Evolutionary conservation across 768 basidiomycete species (phyloP).

Genomic region (Tulasnella sp.): DNA sequence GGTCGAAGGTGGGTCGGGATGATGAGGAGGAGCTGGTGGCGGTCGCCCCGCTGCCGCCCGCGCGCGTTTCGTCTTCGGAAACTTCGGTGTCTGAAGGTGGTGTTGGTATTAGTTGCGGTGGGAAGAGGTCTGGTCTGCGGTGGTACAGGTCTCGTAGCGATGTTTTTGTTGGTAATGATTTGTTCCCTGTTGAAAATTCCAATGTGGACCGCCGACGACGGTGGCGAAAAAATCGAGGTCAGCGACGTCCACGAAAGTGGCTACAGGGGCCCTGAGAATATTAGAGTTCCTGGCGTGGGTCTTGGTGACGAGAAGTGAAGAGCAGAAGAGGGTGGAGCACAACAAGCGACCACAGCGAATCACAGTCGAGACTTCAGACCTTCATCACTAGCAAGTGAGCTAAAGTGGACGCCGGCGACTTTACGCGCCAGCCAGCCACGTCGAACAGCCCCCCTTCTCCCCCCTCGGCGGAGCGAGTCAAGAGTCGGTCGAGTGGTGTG

Average conservation of each 20-base stretch:
- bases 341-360: slow-evolving; percentile 2
- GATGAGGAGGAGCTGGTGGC: neutral
- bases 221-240: neutral
- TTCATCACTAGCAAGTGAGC: neutral
- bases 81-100: neutral
- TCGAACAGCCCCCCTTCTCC: neutral
- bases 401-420: neutral
- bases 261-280: neutral
- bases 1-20: neutral
- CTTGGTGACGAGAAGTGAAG: slow-evolving; percentile 5
- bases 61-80: neutral
- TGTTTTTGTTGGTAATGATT: neutral
- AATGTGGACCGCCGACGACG: neutral
- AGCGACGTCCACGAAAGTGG: neutral
- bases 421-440: neutral
- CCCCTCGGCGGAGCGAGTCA: neutral
- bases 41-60: neutral
- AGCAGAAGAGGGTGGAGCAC: neutral
- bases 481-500: neutral
- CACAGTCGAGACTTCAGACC: neutral
- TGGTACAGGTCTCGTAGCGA: neutral
- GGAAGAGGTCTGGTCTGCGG: neutral
- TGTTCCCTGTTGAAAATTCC: neutral
- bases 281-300: slow-evolving; percentile 2
- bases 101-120: neutral